phyloP scores from a whole-genome alignment of 805 yeast species.

The Teunomyces panamensis region DNA sequence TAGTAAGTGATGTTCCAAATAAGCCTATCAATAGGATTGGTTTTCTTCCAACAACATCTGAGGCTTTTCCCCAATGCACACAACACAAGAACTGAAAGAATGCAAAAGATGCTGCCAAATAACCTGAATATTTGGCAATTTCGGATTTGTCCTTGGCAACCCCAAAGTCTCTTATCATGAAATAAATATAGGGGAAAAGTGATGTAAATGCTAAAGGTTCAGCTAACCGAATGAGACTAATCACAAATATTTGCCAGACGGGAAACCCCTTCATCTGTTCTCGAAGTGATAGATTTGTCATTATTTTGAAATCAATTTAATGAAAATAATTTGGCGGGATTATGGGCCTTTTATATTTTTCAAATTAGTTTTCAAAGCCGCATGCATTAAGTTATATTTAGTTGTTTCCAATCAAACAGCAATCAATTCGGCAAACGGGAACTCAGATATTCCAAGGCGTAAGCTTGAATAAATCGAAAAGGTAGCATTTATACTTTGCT shows the following conservation, averaged over 20 bases:
- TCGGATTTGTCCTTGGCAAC: constrained; percentile 47
- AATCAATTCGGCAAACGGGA: no score
- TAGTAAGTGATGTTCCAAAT: constrained; percentile 47
- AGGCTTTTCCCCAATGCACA: constrained; percentile 57
- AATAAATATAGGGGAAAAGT: constrained; percentile 60
- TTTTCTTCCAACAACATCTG: constrained; percentile 58
- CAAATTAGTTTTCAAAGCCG: neutral
- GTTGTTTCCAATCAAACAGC: no score
- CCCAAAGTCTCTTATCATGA: constrained; percentile 58
- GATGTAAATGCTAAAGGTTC: constrained; percentile 67
- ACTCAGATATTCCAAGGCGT: no score
- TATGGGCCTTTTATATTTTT: neutral
- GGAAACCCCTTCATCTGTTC: constrained; percentile 60
- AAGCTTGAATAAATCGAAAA: no score
- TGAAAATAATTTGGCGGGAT: neutral
- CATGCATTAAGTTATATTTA: neutral
- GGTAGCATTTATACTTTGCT: no score
- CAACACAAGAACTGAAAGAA: constrained; percentile 56
- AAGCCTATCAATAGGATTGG: constrained; percentile 51
- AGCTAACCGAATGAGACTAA: constrained; percentile 47
- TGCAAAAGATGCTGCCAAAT: constrained; percentile 59
- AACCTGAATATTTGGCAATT: constrained; percentile 60
- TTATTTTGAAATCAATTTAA: neutral
- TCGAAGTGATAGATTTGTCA: constrained; percentile 18
- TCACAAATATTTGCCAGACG: constrained; percentile 42